A percentile compares a stretch with the other conserved stretches of the same genome.
Evolutionary conservation across 495 filamentous ascomycete genomes (phyloP).

Genomic region (Parmelia sp.): DNA sequence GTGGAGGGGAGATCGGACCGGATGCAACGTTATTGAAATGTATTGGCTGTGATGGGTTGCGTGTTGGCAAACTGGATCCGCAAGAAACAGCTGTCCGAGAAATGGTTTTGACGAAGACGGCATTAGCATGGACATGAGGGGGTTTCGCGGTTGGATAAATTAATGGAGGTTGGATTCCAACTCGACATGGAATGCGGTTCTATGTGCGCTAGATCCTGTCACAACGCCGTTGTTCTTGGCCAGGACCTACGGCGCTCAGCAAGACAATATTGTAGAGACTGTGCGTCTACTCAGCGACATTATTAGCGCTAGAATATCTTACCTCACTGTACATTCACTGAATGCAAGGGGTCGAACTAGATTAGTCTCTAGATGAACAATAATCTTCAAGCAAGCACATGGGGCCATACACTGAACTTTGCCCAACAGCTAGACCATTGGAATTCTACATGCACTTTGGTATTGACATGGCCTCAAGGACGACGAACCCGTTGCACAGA

Average conservation of each 20-base stretch:
- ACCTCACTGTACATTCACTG: background rate
- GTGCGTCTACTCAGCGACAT: background rate
- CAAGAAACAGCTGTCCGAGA: background rate
- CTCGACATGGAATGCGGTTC: background rate
- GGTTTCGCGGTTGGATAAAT: background rate
- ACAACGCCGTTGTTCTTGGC: background rate
- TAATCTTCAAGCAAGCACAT: background rate
- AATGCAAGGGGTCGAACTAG: background rate
- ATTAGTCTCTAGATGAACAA: background rate
- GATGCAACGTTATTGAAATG: background rate
- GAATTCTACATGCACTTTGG: background rate
- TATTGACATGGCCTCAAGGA: background rate
- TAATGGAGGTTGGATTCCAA: background rate
- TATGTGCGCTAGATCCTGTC: background rate
- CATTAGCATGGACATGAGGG: constrained; percentile 2
- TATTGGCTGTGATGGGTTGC: background rate
- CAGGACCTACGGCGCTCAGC: background rate
- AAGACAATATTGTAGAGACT: background rate
- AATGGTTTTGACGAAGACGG: background rate
- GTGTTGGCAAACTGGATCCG: background rate
- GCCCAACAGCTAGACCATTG: background rate
- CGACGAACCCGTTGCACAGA: constrained; percentile 13
- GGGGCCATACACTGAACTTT: background rate
- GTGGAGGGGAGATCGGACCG: background rate
- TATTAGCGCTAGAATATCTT: background rate